Evolutionary conservation across 2,329 filamentous ascomycete species (phyloP).

Genomic region (Verticillium nonalfalfae): DNA sequence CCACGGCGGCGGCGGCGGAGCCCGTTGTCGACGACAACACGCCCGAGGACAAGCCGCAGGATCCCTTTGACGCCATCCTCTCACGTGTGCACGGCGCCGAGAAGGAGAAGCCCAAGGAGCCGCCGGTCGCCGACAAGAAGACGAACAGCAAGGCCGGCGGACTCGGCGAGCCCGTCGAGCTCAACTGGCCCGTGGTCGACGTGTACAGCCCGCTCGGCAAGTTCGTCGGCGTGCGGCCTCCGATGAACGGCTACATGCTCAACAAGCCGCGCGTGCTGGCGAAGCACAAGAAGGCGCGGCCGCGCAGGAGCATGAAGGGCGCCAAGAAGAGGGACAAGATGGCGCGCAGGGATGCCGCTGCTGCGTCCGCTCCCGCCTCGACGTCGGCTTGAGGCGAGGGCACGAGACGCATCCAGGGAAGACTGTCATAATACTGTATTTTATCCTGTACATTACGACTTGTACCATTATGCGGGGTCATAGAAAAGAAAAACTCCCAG

Average conservation of each 20-base stretch:
- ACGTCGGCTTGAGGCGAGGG: too few species aligned
- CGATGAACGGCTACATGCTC: conserved; percentile 66
- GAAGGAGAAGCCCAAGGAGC: conserved; percentile 8
- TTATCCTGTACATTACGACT: neutral
- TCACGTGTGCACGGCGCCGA: neutral
- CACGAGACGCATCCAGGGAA: too few species aligned
- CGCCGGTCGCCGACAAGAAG: neutral
- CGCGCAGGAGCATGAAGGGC: conserved; percentile 65
- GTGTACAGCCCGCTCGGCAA: conserved; percentile 82
- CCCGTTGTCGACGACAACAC: conserved; percentile 12
- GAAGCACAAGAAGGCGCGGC: conserved; percentile 46
- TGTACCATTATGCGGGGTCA: neutral
- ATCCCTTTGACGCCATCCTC: conserved; percentile 10
- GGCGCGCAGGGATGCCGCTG: conserved; percentile 15
- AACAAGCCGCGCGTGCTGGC: conserved; percentile 47
- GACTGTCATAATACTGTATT: neutral
- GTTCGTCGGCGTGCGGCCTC: conserved; percentile 60
- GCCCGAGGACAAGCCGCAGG: conserved; percentile 5
- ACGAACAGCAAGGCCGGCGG: conserved; percentile 1
- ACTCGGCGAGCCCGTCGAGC: conserved; percentile 17
- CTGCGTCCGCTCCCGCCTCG: neutral
- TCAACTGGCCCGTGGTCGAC: conserved; percentile 66
- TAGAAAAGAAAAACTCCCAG: neutral
- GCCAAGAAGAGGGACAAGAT: conserved; percentile 45
- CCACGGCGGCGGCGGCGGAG: conserved; percentile 12